phyloP scores from a whole-genome alignment of 1,139 yeast genomes.

The Suhomyces choctaworum region DNA sequence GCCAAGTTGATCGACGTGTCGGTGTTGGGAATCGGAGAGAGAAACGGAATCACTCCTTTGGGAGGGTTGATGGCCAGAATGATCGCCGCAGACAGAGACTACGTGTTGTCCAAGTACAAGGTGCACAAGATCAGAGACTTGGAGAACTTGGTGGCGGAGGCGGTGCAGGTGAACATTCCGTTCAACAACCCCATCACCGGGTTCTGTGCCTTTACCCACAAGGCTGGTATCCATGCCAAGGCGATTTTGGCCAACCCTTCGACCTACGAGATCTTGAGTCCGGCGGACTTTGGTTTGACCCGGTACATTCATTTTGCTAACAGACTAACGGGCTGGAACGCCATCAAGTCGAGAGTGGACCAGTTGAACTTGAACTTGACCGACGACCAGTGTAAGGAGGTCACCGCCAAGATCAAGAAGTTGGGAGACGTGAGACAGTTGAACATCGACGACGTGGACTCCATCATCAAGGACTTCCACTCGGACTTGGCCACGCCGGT shows the following conservation, averaged over 20 bases:
- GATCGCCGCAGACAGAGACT: conserved; percentile 98
- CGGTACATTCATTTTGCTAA: conserved; percentile 97
- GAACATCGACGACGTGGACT: conserved; percentile 95
- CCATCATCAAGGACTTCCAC: conserved; percentile 92
- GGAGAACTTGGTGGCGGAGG: conserved; percentile 94
- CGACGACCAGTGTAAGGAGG: conserved; percentile 94
- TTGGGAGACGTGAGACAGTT: conserved; percentile 94
- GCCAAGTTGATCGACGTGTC: conserved; percentile 94
- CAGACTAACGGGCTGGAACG: conserved; percentile 98
- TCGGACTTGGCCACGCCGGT: conserved; percentile 52
- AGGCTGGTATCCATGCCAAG: conserved; percentile 99
- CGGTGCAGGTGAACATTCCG: conserved; percentile 95
- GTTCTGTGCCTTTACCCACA: conserved; percentile 98
- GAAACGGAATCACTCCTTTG: conserved; percentile 96
- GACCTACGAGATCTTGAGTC: conserved; percentile 93
- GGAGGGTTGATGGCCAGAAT: conserved; percentile 99
- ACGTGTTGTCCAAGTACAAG: conserved; percentile 92
- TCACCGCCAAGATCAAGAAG: conserved; percentile 87
- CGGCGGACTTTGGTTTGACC: conserved; percentile 91
- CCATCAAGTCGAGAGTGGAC: conserved; percentile 96
- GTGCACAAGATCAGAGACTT: conserved; percentile 93
- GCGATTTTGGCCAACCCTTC: conserved; percentile 98
- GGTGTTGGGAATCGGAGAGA: conserved; percentile 97
- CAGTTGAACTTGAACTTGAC: conserved; percentile 88
- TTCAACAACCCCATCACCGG: conserved; percentile 99